Evolutionary conservation across 768 basidiomycete genomes (phyloP), one percentile per base, ranked within the genome.

Genomic region (Tylopilus sp.): DNA sequence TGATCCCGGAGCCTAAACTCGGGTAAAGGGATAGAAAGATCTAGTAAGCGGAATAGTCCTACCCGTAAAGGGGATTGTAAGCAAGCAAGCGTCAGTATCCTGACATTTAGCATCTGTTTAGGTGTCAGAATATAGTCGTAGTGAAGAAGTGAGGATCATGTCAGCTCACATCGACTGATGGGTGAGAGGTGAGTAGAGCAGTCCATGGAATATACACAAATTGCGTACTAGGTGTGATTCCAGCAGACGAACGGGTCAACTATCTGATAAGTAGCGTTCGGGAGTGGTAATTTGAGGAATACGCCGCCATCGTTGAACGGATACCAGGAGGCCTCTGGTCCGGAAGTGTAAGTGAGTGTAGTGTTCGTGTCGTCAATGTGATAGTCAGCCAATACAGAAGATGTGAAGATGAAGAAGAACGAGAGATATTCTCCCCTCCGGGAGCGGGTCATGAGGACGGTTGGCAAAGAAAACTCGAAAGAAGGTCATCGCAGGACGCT

Each of bases 21-120:
- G 22, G 6, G 19, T 62, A 16, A 57, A 37, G 12, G n/a, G n/a
- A n/a, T n/a, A 17, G 37, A 33, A 34, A 8, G 28, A 6, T 29
- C 33, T 30, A 36, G n/a, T 2, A 29, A 48, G 9, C 4, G 19
- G 14, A 19, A 10, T 16, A 21, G n/a, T 28, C 60, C 37, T 47
- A 64, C 63, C 63, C 25, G 58, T 65, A 38, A 65, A 65, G 13
- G 63, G 64, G 26, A 63, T 28, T 4, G 58, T 54, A 24, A 65
- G 58, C 12, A 58, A 31, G 44, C 59, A 65, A 21, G 3, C 17
- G 25, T 65, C 59, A 6, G 57, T 42, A 11, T 49, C 50, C 26
- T 49, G 63, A 40, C 63, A 64, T 44, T 61, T 55, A 1, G 61
- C 61, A 10, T 62, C 64, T 64, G 19, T 29, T 22, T 14, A 28